A percentile compares a stretch with the other conserved stretches of the same genome.
Evolutionary conservation across 257 asterid species (phyloP).

Genomic region (Mitragyna speciosa): DNA sequence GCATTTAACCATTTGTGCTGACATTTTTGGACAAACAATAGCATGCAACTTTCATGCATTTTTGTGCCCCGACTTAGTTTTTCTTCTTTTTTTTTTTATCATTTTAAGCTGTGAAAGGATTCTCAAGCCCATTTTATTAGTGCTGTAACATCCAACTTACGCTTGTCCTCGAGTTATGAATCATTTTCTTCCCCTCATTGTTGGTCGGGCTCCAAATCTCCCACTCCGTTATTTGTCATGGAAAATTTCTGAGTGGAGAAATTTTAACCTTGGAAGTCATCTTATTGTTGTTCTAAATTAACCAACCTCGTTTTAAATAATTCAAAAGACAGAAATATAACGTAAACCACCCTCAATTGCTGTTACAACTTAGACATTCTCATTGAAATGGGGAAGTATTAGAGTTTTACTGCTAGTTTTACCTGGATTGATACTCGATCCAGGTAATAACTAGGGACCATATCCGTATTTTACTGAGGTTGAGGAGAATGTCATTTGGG

Average conservation of each 20-base stretch:
- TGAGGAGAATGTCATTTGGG: background rate
- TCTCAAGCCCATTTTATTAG: background rate
- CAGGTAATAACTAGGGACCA: no score
- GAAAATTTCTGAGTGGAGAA: no score
- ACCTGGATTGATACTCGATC: no score
- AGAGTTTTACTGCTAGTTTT: no score
- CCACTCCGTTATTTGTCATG: background rate
- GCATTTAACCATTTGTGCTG: conserved; percentile 21
- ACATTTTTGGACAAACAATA: conserved; percentile 17
- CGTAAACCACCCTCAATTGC: no score
- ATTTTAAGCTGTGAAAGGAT: conserved; percentile 14
- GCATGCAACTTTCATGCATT: conserved; percentile 5
- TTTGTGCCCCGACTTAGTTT: background rate
- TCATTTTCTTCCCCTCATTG: background rate
- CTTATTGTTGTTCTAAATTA: background rate
- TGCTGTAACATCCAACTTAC: conserved; percentile 18
- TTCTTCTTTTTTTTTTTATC: background rate
- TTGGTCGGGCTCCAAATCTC: background rate
- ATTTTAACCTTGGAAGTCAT: background rate
- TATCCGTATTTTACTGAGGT: no score
- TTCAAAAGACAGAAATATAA: no score
- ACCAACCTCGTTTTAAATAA: background rate
- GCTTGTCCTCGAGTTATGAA: conserved; percentile 6
- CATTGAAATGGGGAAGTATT: no score
- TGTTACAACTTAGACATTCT: no score